A percentile compares a stretch with the other conserved stretches of the same genome.
Evolutionary conservation across 768 basidiomycete genomes (phyloP).

Genomic region (Tricholoma hemisulphureum): DNA sequence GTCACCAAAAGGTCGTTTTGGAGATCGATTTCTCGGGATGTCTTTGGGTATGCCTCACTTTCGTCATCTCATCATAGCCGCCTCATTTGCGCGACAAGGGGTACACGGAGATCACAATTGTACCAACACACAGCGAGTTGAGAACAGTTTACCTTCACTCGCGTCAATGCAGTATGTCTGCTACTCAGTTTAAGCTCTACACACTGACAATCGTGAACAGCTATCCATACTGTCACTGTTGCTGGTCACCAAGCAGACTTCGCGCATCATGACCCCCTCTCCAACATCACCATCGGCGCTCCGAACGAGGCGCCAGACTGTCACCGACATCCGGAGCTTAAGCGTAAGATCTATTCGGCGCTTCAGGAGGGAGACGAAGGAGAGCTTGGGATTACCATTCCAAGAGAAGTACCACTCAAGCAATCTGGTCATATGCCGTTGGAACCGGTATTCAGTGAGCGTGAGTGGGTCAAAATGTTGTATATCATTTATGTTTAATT

Average conservation of each 20-base stretch:
- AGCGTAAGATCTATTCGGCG: conserved; percentile 88
- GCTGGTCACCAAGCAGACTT: conserved; percentile 74
- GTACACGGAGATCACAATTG: conserved; percentile 88
- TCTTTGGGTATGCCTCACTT: conserved; percentile 62
- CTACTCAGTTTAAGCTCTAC: neutral
- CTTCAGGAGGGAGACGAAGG: conserved; percentile 92
- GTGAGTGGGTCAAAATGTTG: conserved; percentile 35
- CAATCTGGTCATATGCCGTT: conserved; percentile 50
- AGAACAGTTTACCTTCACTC: conserved; percentile 86
- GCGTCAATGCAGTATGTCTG: conserved; percentile 75
- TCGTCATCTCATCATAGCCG: conserved; percentile 6
- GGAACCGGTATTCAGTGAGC: conserved; percentile 53
- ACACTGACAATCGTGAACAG: conserved; percentile 37
- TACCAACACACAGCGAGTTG: conserved; percentile 77
- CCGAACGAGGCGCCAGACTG: conserved; percentile 65
- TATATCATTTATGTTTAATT: conserved; percentile 1
- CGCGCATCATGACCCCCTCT: conserved; percentile 72
- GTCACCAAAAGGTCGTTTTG: conserved; percentile 93
- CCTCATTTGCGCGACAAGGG: conserved; percentile 52
- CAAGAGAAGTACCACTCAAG: conserved; percentile 65
- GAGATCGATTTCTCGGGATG: conserved; percentile 90
- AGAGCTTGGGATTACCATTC: conserved; percentile 88
- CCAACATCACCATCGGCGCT: conserved; percentile 56
- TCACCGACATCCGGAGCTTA: conserved; percentile 89
- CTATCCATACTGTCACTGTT: conserved; percentile 72